Percentiles rank a stretch among this genome's conserved stretches.
Evolutionary conservation across 768 basidiomycete genomes (phyloP).

Genomic region (Tricholoma furcatifolium): DNA sequence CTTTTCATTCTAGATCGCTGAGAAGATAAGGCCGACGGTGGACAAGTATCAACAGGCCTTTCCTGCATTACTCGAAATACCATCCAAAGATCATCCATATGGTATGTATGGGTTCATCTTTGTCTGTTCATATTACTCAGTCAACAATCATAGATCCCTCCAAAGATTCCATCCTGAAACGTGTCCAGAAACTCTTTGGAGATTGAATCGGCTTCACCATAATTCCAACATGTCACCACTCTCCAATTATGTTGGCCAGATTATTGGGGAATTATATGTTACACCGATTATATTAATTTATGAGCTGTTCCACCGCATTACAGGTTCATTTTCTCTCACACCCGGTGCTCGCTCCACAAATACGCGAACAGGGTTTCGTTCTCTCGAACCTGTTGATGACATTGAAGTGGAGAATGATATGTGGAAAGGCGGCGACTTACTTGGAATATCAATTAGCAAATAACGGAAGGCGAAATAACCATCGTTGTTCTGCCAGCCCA

Average conservation of each 20-base stretch:
- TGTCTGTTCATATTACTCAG: neutral
- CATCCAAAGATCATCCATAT: slow-evolving; percentile 97
- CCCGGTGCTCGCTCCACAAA: slow-evolving; percentile 69
- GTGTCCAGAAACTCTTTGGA: slow-evolving; percentile 95
- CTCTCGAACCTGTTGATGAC: slow-evolving; percentile 52
- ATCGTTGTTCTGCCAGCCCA: slow-evolving; percentile 55
- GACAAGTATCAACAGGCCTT: slow-evolving; percentile 96
- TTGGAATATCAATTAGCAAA: slow-evolving; percentile 76
- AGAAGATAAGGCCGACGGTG: slow-evolving; percentile 93
- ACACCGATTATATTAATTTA: slow-evolving; percentile 15
- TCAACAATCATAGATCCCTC: slow-evolving; percentile 70
- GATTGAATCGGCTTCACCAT: slow-evolving; percentile 47
- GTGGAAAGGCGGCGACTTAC: slow-evolving; percentile 45
- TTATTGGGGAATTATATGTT: neutral
- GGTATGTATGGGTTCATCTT: slow-evolving; percentile 47
- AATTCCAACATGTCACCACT: too few species aligned
- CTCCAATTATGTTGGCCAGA: too few species aligned
- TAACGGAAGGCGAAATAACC: slow-evolving; percentile 80
- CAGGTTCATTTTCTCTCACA: slow-evolving; percentile 68
- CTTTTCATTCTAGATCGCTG: slow-evolving; percentile 69
- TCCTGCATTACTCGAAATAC: slow-evolving; percentile 95
- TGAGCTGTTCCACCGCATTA: slow-evolving; percentile 64
- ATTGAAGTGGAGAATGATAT: slow-evolving; percentile 8
- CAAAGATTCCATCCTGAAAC: slow-evolving; percentile 93
- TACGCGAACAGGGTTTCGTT: slow-evolving; percentile 59